Conservation (phyloP, 179 eudicot species). For the Silene vulgaris region DNA sequence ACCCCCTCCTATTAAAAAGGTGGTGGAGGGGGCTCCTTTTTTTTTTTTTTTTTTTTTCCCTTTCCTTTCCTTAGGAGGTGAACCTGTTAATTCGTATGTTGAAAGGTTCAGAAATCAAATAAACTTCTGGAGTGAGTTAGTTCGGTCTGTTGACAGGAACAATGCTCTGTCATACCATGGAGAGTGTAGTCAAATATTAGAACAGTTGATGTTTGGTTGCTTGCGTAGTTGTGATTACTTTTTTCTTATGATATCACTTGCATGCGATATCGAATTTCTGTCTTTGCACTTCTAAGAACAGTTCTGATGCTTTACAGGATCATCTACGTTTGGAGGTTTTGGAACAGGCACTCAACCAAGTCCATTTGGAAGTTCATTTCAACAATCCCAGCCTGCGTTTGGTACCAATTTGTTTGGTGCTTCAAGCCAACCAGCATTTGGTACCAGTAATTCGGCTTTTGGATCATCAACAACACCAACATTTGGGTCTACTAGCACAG, state of each 20-base stretch:
- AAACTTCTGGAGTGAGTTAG: neutral
- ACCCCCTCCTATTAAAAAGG: too few relatives aligned
- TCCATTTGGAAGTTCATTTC: constrained; percentile 83
- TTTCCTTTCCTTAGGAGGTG: neutral
- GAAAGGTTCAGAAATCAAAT: constrained; percentile 8
- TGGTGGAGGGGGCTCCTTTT: neutral
- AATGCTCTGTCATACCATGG: neutral
- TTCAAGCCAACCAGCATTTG: constrained; percentile 69
- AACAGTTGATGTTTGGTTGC: neutral
- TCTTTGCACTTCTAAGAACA: constrained; percentile 9
- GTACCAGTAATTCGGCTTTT: constrained; percentile 56
- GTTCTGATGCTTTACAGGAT: constrained; percentile 37
- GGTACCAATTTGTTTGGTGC: constrained; percentile 73
- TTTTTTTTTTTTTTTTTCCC: too few relatives aligned
- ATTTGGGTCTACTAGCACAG: constrained; percentile 61
- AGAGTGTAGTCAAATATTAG: neutral
- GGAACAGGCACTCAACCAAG: constrained; percentile 69
- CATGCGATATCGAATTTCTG: neutral
- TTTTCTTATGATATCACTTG: neutral
- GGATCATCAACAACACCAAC: constrained; percentile 54
- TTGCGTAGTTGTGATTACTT: neutral
- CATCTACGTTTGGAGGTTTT: constrained; percentile 77
- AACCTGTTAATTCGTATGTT: neutral
- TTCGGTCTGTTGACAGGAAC: neutral
- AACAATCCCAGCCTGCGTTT: constrained; percentile 86